Evolutionary conservation across 1,284 basidiomycete genomes (phyloP), one percentile per base, ranked within the genome.

Genomic region (Termitomyces sp.): DNA sequence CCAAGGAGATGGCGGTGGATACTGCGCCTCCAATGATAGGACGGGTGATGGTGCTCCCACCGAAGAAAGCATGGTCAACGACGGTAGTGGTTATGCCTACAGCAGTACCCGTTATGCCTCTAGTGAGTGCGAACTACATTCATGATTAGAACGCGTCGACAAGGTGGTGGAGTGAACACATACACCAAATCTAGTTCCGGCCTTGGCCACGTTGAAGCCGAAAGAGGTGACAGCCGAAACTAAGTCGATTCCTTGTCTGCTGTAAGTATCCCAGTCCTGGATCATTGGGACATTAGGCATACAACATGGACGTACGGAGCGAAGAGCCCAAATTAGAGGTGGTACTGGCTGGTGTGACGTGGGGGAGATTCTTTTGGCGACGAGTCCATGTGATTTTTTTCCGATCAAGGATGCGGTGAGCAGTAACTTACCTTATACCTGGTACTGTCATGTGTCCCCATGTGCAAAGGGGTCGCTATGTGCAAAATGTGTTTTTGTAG

Each of bases 191-290:
- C 77, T 79, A 12, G 88, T 90, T 30, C 81, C 77, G 15, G 71
- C 70, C 67, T 87, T 90, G n/a, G 78, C 85, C 9, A 80, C 82
- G 24, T 76, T 77, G 61, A 90, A 90, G 31, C 83, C 80, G 45
- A 86, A 58, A 21, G 80, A 74, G 39, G 83, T 76, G 28, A 82
- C 78, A 47, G 80, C 69, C 15, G 84, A 82, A 7, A 86, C 87
- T 36, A 83, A 68, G 61, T 88, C 84, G 54, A 89, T 72, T 53
- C 82, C 75, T 59, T 81, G 73, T 62, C 86, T 77, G 41, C 77
- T 75, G 65, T 81, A 84, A 59, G 70, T 77, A 68, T 86, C 82
- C 82, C 83, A 86, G 62, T 71, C 70, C 57, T 64, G 69, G 49
- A 70, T 64, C 71, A 73, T 74, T 54, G 55, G 53, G 38, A 49